Evolutionary conservation across 768 basidiomycete genomes (phyloP), one percentile per base, ranked within the genome.

Genomic region (Mycena crocata): DNA sequence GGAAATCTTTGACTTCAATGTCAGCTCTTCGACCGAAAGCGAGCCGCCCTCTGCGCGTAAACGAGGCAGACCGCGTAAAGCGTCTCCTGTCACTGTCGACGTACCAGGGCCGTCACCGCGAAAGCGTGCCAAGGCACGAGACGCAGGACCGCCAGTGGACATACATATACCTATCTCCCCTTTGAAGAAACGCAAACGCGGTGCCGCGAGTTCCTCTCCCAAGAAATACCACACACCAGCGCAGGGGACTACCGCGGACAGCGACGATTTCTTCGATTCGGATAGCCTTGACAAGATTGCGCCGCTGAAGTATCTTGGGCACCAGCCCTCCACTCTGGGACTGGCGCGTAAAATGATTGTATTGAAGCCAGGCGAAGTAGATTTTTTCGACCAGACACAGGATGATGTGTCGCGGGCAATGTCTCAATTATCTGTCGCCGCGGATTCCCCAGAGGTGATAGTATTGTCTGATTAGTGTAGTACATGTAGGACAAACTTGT

Each of bases 1-100:
- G 26, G 75, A 76, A 57, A 48, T 50, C 10, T 76, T 76, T 46
- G 71, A 76, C 50, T 68, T 76, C 40, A 58, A 68, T 19, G 73
- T 72, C 42, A 69, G 64, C 46, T 74, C 62, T 34, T 72, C 59
- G 34, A 52, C 42, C 23, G 58, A 67, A 19, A 61, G 52, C 72
- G 68, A 67, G 40, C 63, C 19, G 71, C 70, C 60, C 71, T 76
- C 60, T 71, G 63, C 35, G 69, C 72, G 57, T 71, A 74, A 49
- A 69, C 77, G 63, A 64, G 76, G 54, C 60, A 76, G 51, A 64
- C 61, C 60, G 62, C 54, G 45, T 24, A 78, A 71, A 69, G 48
- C 54, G 6, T 52, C 69, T 6, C 40, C 62, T 24, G 34, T 26
- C 28, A 28, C 24, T 17, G 7, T 30, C 45, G 54, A 60, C 45